These are phyloP conservation scores for Ascoidea tarda DNA, from an alignment of 805 yeast species.

Conservation along the genomic window DNA sequence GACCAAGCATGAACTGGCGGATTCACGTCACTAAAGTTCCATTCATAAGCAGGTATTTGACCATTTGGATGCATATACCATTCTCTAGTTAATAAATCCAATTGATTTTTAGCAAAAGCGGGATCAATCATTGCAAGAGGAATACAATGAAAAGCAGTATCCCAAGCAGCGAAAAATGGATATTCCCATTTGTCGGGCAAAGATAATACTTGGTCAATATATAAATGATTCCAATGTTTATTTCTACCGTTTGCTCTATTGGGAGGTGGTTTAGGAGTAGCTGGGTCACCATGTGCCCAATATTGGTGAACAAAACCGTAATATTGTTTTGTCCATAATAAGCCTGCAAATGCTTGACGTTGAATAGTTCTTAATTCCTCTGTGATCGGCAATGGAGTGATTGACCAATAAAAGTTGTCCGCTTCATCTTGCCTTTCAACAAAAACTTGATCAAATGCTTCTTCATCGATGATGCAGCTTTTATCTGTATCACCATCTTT, in stretches of 20 bases:
- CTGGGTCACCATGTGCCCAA: conserved; percentile 76
- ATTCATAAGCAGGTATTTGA: conserved; percentile 93
- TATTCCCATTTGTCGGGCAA: conserved; percentile 95
- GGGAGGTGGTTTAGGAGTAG: conserved; percentile 62
- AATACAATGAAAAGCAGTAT: conserved; percentile 87
- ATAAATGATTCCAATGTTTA: conserved; percentile 78
- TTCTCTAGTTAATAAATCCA: conserved; percentile 76
- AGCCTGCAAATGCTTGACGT: conserved; percentile 89
- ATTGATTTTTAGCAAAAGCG: conserved; percentile 77
- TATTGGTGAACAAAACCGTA: conserved; percentile 75
- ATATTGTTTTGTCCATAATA: conserved; percentile 88
- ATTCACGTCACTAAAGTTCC: conserved; percentile 93
- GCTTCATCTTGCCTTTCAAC: conserved; percentile 74
- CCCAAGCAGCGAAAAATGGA: conserved; percentile 96
- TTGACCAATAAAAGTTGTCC: conserved; percentile 82
- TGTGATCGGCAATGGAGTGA: conserved; percentile 72
- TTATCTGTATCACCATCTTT: conserved; percentile 5
- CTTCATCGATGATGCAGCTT: conserved; percentile 47
- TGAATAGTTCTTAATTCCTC: conserved; percentile 72
- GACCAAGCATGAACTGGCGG: conserved; percentile 99
- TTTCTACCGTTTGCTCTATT: conserved; percentile 82
- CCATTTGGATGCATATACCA: conserved; percentile 99
- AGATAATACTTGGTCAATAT: conserved; percentile 75
- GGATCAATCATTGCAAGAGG: conserved; percentile 93
- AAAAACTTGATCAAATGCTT: conserved; percentile 54